phyloP scores from a whole-genome alignment of 2,329 filamentous ascomycete species.

The Cladophialophora bantiana region DNA sequence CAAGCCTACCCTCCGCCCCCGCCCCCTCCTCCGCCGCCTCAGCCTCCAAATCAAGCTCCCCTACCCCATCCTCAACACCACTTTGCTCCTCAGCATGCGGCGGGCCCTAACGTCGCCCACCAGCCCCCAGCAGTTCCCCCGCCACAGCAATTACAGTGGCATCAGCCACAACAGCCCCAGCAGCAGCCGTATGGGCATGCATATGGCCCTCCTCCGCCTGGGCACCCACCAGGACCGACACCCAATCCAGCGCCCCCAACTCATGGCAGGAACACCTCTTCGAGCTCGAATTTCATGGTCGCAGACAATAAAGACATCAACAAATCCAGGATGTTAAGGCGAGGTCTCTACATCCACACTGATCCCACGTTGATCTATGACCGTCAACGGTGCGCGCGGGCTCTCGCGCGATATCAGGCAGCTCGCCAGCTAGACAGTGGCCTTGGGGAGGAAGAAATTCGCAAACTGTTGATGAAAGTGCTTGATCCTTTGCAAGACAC shows the following conservation, averaged over 20 bases:
- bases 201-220: conserved; percentile 5
- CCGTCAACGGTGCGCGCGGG: conserved; percentile 81
- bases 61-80: not conserved
- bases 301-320: conserved; percentile 64
- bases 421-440: conserved; percentile 76
- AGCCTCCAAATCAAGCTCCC: conserved; percentile 6
- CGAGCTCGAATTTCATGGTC: conserved; percentile 28
- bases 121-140: not conserved
- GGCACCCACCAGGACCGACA: not conserved
- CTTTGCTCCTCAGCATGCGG: not conserved
- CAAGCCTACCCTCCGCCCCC: conserved; percentile 19
- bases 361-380: conserved; percentile 80
- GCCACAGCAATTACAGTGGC: conserved; percentile 6
- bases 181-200: not conserved
- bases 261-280: conserved; percentile 21
- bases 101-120: not conserved
- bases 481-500: conserved; percentile 74
- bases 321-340: conserved; percentile 88
- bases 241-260: conserved; percentile 1
- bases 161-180: not conserved
- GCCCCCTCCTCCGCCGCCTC: conserved; percentile 9
- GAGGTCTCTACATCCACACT: conserved; percentile 79
- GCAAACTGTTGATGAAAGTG: conserved; percentile 64
- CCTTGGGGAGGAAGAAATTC: conserved; percentile 58
- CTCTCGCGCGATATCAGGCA: conserved; percentile 86